Evolutionary conservation across 164 flowering plant species (phyloP), one percentile per base, ranked within the genome.

Genomic region (Tinospora cordifolia): DNA sequence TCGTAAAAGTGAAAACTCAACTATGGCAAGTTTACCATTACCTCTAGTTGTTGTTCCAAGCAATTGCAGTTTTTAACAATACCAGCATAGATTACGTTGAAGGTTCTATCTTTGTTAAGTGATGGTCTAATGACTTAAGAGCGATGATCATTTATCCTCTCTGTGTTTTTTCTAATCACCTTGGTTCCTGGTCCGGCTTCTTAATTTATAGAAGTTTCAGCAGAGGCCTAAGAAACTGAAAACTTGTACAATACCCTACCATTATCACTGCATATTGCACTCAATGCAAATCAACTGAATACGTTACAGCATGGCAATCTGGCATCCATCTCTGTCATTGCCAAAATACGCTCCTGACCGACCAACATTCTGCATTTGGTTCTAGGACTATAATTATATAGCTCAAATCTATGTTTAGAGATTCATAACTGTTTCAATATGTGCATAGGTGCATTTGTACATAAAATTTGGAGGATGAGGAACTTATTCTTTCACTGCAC

Each of bases 1-100:
- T 78, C 87, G 84, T 71, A 70, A 63, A 27, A 89, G 94, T 76
- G 74, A 78, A 74, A 83, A 89, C 80, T 86, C 94, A 57, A 86
- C 90, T 68, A 87, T 87, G 94, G 91, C 70, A 81, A 82, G 85
- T 79, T 40, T 64, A 30, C 54, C 40, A n/a, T 11, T 64, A 64
- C 27, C 46, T 21, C 39, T 26, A 22, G 19, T 63, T 36, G 15
- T 67, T 26, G 15, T 22, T 24, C 44, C 9, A 44, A 41, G 30
- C 44, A 9, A 51, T 51, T 51, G 59, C 59, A 17, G 0, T 51
- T 6, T 51, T 1, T 51, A 51, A 15, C 3, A 17, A 8, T n/a
- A 17, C 36, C 36, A 1, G 36, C 36, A 51, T n/a, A 51, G 21
- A 17, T 4, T 6, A 3, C 19, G 22, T 51, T 51, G 59, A 51